Evolutionary conservation across 164 flowering plant species (phyloP).

Genomic region (Magnolia sinica): DNA sequence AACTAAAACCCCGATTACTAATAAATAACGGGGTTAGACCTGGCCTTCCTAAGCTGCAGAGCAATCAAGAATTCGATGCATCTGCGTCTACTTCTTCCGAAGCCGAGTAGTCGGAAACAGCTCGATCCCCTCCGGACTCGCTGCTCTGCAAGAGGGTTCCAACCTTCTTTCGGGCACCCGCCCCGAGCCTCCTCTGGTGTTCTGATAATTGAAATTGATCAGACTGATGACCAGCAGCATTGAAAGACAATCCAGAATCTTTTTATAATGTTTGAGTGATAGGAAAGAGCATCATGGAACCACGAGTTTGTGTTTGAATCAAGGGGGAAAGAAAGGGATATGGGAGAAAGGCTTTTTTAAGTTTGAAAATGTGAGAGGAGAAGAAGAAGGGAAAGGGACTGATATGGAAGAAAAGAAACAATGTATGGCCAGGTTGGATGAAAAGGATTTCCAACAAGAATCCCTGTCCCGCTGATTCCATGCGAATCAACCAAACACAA

Average conservation of each 20-base stretch:
- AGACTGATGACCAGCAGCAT: background rate
- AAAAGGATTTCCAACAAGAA: no score
- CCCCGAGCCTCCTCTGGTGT: constrained; percentile 43
- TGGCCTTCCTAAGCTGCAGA: constrained; percentile 7
- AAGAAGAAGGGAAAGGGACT: no score
- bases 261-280: no score
- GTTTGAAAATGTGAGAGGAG: no score
- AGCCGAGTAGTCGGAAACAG: constrained; percentile 32
- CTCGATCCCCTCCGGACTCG: constrained; percentile 43
- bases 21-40: constrained; percentile 5
- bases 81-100: constrained; percentile 50
- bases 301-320: no score
- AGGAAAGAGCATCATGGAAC: no score
- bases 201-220: constrained; percentile 31
- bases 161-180: constrained; percentile 30
- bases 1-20: constrained; percentile 3
- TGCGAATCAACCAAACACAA: no score
- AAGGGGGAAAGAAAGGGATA: no score
- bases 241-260: background rate
- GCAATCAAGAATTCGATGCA: constrained; percentile 27
- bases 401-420: no score
- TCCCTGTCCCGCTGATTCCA: no score
- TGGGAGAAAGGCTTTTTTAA: no score
- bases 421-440: no score
- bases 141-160: constrained; percentile 28